Conservation (phyloP, 108 stramenopile species). For the Pseudonitzschia multiseries region DNA sequence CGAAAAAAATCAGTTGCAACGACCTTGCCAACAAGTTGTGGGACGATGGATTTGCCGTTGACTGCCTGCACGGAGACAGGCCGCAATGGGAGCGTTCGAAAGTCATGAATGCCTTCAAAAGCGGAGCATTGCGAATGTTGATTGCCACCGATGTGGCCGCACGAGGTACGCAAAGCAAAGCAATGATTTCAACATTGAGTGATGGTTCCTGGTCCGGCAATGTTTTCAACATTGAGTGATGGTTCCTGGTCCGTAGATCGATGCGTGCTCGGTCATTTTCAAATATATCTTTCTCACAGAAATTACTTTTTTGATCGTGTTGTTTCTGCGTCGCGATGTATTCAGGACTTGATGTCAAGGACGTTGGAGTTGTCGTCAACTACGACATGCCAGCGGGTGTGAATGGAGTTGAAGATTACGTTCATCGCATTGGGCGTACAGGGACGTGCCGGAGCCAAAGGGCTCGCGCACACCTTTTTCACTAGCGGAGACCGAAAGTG, state of each 20-base stretch:
- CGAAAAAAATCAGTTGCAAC: slow-evolving; percentile 86
- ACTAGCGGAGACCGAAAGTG: slow-evolving; percentile 79
- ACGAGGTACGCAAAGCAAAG: slow-evolving; percentile 57
- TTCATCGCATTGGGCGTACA: slow-evolving; percentile 95
- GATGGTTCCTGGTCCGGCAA: neutral
- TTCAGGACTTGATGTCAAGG: slow-evolving; percentile 90
- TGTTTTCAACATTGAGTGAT: neutral
- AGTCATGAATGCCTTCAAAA: slow-evolving; percentile 94
- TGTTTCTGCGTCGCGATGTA: no score
- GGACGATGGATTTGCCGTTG: slow-evolving; percentile 92
- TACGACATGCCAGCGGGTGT: slow-evolving; percentile 94
- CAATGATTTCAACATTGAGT: neutral
- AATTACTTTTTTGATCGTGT: no score
- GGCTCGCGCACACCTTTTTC: slow-evolving; percentile 89
- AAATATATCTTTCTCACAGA: no score
- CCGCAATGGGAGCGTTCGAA: slow-evolving; percentile 95
- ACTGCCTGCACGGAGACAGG: slow-evolving; percentile 96
- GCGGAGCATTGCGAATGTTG: slow-evolving; percentile 82
- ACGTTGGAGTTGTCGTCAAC: slow-evolving; percentile 96
- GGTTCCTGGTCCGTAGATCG: no score
- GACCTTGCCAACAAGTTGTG: slow-evolving; percentile 87
- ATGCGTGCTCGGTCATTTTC: no score
- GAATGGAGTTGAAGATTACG: slow-evolving; percentile 90
- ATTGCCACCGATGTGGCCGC: slow-evolving; percentile 99
- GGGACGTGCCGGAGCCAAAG: slow-evolving; percentile 94